Base-by-base conservation (phyloP, 352 stramenopile species). In the Phytopythium sindhum region DNA sequence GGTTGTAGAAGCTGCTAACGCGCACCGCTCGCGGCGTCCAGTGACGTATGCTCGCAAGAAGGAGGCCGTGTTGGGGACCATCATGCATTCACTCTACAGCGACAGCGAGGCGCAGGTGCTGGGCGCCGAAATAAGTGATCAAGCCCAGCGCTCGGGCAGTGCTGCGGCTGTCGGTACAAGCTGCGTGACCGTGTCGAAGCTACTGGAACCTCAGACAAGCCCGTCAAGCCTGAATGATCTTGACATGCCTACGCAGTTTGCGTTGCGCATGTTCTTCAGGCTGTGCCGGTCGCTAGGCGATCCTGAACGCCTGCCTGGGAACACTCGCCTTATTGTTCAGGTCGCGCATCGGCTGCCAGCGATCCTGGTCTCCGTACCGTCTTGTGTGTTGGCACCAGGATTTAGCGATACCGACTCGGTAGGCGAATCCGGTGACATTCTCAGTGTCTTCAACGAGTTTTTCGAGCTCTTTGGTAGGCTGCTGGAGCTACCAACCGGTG, bases 231-330 rank as follows among this genome's bases (percentile, higher is more conserved):
- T 91, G 19, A 64, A 75, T 4, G 78, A 88, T 4, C 64, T 94
- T 1, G 75, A 82, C 0, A 42, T 88, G 0, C 66, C 85, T 0
- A 82, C 73, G 6, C 86, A 95, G 60, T 60, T 92, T 6, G 78
- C 69, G 31, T 59, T 95, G n/a, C 72, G 69, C 24, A 74, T 93
- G 55, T 93, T 95, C 62, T 93, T 91, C 50, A 74, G 79, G 0
- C 60, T 87, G 7, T 86, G 81, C n/a, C 65, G 70, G n/a, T 84
- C 75, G 6, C 37, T 93, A 5, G 73, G 70, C 31, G 75, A 81
- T 14, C 61, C 66, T 14, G 37, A 29, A 0, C 64, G 72, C 24
- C 31, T 81, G 10, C 31, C 26, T 14, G 45, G 41, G 0, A 86
- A 80, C 42, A 62, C 50, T 12, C 68, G 71, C 9, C 54, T 90